A percentile compares a stretch with the other conserved stretches of the same genome.
These are phyloP conservation scores for Candida morakotiae DNA, from an alignment of 805 yeast genomes.

Conservation along the genomic window DNA sequence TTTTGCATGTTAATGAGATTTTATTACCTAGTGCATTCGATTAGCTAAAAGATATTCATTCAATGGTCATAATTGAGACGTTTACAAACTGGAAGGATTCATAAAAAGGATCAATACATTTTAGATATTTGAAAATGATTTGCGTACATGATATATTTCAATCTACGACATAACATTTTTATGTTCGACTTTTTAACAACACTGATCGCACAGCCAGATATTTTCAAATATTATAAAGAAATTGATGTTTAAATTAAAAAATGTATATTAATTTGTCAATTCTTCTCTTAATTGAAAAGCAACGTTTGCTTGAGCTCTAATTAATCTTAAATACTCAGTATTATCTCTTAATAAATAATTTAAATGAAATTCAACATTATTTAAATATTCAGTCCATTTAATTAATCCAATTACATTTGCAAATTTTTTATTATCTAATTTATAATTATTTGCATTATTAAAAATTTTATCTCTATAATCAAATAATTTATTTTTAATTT, in stretches of 20 bases:
- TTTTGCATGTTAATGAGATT: no score
- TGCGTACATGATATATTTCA: no score
- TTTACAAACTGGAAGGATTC: no score
- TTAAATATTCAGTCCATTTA: slow-evolving; percentile 30
- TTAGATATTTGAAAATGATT: no score
- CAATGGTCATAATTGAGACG: no score
- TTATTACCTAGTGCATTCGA: no score
- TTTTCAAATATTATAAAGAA: no score
- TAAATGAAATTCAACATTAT: slow-evolving; percentile 42
- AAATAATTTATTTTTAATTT: slow-evolving; percentile 51
- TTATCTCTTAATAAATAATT: slow-evolving; percentile 53
- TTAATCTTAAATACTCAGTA: slow-evolving; percentile 48
- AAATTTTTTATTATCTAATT: slow-evolving; percentile 9
- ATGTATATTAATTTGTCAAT: slow-evolving; percentile 1
- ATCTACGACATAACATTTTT: no score
- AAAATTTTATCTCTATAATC: slow-evolving; percentile 50
- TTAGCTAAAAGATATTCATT: no score
- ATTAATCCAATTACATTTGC: slow-evolving; percentile 44
- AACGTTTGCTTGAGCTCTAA: slow-evolving; percentile 41
- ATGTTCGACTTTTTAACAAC: no score
- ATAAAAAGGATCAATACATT: no score
- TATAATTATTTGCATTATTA: slow-evolving; percentile 21
- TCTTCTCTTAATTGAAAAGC: slow-evolving; percentile 39
- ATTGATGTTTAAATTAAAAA: neutral
- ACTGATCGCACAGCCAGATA: no score